Evolutionary conservation across 202 grass and related monocot species (phyloP).

Genomic region (Panicum hallii): DNA sequence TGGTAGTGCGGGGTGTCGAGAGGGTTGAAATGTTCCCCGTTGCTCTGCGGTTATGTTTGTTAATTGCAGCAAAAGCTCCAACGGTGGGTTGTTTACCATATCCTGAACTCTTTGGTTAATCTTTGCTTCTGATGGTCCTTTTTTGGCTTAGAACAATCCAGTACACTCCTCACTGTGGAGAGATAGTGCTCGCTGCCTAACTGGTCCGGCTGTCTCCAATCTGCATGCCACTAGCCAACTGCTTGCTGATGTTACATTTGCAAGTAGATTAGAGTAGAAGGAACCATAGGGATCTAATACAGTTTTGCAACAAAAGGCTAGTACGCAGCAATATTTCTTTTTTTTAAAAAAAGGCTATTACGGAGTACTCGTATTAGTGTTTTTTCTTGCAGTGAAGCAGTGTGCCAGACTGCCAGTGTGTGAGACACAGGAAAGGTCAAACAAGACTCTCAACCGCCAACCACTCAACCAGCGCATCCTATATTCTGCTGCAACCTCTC

Average conservation of each 20-base stretch:
- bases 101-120: slow-evolving; percentile 5
- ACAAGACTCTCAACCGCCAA: not conserved
- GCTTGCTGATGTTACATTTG: not conserved
- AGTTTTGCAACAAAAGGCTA: not conserved
- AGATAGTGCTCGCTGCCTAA: slow-evolving; percentile 33
- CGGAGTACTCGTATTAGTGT: not conserved
- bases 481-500: not conserved
- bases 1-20: slow-evolving; percentile 41
- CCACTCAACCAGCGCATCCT: not conserved
- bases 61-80: not conserved
- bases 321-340: not conserved
- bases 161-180: slow-evolving; percentile 23
- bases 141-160: not conserved
- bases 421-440: slow-evolving; percentile 2
- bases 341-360: no score
- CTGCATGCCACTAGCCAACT: not conserved
- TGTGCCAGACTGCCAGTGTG: no score
- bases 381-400: not conserved
- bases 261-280: not conserved
- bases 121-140: not conserved
- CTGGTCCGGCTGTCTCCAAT: not conserved
- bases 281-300: not conserved
- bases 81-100: slow-evolving; percentile 39
- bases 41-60: not conserved
- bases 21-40: slow-evolving; percentile 18